Evolutionary conservation across 331 rosid genomes (phyloP).

Genomic region (Ulmus americana): DNA sequence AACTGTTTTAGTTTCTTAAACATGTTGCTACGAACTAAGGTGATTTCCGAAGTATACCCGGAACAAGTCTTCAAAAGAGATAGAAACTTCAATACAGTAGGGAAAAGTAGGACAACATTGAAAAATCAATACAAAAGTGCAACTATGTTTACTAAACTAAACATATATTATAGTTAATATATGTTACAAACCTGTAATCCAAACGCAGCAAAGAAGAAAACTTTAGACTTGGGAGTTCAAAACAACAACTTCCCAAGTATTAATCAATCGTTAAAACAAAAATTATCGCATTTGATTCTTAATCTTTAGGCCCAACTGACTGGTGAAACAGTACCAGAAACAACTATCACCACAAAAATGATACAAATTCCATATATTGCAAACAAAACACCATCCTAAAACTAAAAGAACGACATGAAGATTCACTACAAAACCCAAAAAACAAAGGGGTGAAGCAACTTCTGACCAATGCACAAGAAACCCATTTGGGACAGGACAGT

Average conservation of each 20-base stretch:
- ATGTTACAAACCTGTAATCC: not conserved
- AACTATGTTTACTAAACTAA: not conserved
- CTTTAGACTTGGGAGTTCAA: not conserved
- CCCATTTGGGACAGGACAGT: constrained; percentile 2
- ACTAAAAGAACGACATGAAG: too few species aligned
- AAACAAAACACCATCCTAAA: too few species aligned
- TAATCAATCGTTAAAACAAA: not conserved
- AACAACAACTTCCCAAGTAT: not conserved
- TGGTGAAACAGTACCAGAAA: not conserved
- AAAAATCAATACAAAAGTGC: not conserved
- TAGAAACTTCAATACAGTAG: not conserved
- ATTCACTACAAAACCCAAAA: not conserved
- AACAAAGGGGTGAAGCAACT: not conserved
- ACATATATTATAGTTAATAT: not conserved
- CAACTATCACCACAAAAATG: not conserved
- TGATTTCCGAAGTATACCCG: too few species aligned
- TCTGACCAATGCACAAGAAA: not conserved
- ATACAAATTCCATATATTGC: too few species aligned
- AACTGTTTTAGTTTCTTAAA: too few species aligned
- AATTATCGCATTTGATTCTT: not conserved
- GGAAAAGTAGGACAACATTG: not conserved
- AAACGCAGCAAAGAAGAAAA: not conserved
- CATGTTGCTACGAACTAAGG: too few species aligned
- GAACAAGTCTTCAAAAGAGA: too few species aligned
- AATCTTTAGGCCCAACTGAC: not conserved